phyloP scores from a whole-genome alignment of 768 basidiomycete genomes.

The Russula sp. region DNA sequence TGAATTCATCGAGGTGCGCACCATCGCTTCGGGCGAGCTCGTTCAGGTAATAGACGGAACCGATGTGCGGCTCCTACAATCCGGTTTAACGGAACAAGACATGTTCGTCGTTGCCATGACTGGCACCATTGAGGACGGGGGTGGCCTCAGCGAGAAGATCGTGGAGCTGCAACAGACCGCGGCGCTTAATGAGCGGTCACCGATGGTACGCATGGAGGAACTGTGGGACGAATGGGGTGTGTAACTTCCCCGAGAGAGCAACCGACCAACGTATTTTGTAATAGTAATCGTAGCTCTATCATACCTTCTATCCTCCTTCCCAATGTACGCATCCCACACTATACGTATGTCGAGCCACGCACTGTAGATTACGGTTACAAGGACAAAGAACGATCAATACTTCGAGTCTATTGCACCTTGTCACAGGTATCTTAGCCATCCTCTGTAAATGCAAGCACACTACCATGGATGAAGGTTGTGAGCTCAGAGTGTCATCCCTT shows the following conservation, averaged over 20 bases:
- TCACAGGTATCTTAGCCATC: neutral
- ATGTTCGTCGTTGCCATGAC: slow-evolving; percentile 59
- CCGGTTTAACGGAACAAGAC: slow-evolving; percentile 38
- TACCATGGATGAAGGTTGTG: no score
- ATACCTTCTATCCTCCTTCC: neutral
- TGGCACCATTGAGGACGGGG: slow-evolving; percentile 51
- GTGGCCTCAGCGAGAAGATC: slow-evolving; percentile 55
- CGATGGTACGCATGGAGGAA: slow-evolving; percentile 12
- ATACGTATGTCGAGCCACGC: neutral
- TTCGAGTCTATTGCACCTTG: neutral
- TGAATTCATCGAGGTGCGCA: slow-evolving; percentile 71
- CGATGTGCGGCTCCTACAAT: slow-evolving; percentile 62
- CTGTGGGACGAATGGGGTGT: slow-evolving; percentile 26
- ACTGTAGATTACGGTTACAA: neutral
- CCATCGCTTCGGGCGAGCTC: slow-evolving; percentile 55
- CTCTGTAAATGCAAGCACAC: no score
- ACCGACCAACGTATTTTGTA: neutral
- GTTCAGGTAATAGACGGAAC: slow-evolving; percentile 77
- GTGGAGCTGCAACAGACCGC: slow-evolving; percentile 65
- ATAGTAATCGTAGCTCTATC: neutral
- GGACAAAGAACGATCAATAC: no score
- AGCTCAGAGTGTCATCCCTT: no score
- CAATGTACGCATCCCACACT: neutral
- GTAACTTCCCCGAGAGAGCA: neutral
- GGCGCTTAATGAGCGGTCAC: slow-evolving; percentile 37